These are phyloP conservation scores for Alternaria solani DNA, from an alignment of 2,329 filamentous ascomycete genomes.

Conservation along the genomic window DNA sequence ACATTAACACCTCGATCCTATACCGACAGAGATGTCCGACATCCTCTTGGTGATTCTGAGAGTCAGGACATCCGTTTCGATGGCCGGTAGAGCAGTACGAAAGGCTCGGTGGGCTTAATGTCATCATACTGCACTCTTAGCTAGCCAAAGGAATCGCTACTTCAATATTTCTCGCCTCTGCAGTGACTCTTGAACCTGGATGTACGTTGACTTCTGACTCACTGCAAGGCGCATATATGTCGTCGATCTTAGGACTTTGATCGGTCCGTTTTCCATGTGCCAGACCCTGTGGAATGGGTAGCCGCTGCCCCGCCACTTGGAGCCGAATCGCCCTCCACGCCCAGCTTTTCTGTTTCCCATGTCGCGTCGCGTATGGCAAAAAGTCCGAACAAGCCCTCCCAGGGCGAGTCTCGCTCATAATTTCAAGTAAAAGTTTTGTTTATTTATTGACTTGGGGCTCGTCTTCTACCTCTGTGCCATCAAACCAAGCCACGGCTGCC, in stretches of 20 bases:
- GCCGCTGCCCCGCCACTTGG: conserved; percentile 22
- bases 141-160: conserved; percentile 41
- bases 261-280: conserved; percentile 22
- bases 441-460: not conserved
- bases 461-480: not conserved
- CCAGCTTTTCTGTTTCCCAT: conserved; percentile 17
- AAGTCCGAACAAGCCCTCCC: conserved; percentile 1
- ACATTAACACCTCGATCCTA: conserved; percentile 34
- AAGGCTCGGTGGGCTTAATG: conserved; percentile 30
- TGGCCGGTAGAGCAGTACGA: conserved; percentile 27
- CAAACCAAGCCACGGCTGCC: not conserved
- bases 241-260: conserved; percentile 7
- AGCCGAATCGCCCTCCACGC: conserved; percentile 16
- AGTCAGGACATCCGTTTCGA: conserved; percentile 32
- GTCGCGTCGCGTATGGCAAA: conserved; percentile 10
- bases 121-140: conserved; percentile 41
- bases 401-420: conserved; percentile 1
- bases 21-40: conserved; percentile 34
- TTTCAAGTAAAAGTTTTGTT: not conserved
- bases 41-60: conserved; percentile 30
- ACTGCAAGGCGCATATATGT: not conserved
- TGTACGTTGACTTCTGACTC: not conserved
- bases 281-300: conserved; percentile 14
- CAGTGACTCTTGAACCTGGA: not conserved
- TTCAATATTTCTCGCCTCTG: conserved; percentile 22